Conservation (phyloP, 768 basidiomycete genomes). For the Mycena rosella region DNA sequence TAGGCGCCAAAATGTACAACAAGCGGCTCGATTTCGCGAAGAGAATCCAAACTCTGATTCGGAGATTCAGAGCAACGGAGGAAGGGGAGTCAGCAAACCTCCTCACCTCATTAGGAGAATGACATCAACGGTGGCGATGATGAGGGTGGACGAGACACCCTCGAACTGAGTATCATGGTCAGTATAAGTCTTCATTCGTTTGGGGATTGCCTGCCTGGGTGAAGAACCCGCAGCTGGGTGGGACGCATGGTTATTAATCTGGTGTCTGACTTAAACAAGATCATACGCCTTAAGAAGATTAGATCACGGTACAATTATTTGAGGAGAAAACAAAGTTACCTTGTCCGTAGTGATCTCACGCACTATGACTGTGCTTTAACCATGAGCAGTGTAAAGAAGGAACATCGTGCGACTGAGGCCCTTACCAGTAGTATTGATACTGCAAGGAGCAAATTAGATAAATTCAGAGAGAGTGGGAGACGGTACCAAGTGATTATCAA, state of each 20-base stretch:
- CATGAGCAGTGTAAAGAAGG: not conserved
- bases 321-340: not conserved
- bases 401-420: not conserved
- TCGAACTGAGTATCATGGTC: constrained; percentile 4
- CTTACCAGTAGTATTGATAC: constrained; percentile 23
- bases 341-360: constrained; percentile 18
- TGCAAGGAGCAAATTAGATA: not conserved
- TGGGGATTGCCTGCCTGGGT: not conserved
- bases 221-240: constrained; percentile 15
- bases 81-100: not conserved
- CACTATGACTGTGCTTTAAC: not conserved
- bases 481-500: constrained; percentile 20
- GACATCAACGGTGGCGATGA: constrained; percentile 14
- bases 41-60: constrained; percentile 23
- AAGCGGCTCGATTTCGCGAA: constrained; percentile 13
- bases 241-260: not conserved
- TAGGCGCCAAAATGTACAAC: constrained; percentile 21
- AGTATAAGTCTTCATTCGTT: not conserved
- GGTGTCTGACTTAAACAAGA: not conserved
- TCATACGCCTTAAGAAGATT: constrained; percentile 12
- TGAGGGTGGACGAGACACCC: constrained; percentile 22
- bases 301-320: not conserved
- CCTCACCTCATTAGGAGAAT: constrained; percentile 20
- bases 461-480: not conserved
- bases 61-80: not conserved